Conservation (phyloP, 495 filamentous ascomycete genomes). For the Podospora comata region DNA sequence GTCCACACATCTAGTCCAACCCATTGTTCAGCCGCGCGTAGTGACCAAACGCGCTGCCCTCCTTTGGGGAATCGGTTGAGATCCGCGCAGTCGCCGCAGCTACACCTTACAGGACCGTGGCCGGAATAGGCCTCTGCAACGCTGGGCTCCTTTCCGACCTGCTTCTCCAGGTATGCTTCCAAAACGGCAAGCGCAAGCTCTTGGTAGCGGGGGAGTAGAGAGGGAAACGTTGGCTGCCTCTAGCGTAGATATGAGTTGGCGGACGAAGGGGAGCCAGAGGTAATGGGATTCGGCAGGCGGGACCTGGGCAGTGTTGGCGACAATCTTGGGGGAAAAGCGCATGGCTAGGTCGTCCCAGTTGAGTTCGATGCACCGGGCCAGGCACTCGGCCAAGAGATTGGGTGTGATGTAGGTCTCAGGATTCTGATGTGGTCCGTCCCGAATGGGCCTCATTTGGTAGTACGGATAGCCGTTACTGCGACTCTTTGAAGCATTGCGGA, state of each 20-base stretch:
- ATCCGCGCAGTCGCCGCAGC: neutral
- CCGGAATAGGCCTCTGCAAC: slow-evolving; percentile 8
- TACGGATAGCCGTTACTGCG: neutral
- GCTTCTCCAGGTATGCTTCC: slow-evolving; percentile 18
- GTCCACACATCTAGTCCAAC: too few relatives aligned
- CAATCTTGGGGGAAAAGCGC: slow-evolving; percentile 17
- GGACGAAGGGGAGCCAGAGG: slow-evolving; percentile 28
- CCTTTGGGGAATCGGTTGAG: slow-evolving; percentile 1
- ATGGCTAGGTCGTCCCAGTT: slow-evolving; percentile 13
- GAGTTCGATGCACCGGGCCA: slow-evolving; percentile 16
- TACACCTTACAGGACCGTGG: neutral
- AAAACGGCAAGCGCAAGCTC: slow-evolving; percentile 22
- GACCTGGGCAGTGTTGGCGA: slow-evolving; percentile 9
- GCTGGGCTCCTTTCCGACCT: slow-evolving; percentile 18
- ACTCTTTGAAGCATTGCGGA: neutral
- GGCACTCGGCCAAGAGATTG: slow-evolving; percentile 12
- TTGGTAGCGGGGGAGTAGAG: slow-evolving; percentile 14
- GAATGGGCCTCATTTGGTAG: neutral
- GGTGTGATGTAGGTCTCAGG: neutral
- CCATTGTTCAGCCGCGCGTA: neutral
- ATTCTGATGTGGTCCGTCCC: neutral
- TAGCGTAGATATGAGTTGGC: slow-evolving; percentile 17
- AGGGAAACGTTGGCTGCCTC: slow-evolving; percentile 14
- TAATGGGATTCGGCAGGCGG: slow-evolving; percentile 11
- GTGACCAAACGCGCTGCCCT: neutral